Conservation (phyloP, 1,139 yeast genomes). For the Oligophagozyma castellii region DNA sequence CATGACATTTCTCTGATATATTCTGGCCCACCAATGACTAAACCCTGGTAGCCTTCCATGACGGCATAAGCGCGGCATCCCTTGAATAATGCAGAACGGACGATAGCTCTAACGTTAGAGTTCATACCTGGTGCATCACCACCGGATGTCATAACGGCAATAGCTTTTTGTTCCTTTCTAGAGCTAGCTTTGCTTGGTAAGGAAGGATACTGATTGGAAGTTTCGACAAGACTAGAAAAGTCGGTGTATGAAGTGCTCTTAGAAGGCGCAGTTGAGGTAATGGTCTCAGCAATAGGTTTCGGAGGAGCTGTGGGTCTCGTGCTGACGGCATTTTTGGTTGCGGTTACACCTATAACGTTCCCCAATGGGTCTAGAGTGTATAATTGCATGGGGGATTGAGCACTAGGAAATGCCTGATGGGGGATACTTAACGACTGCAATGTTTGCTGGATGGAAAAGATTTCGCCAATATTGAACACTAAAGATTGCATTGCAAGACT, state of each 20-base stretch:
- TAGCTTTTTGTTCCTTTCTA: constrained; percentile 22
- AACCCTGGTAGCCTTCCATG: constrained; percentile 90
- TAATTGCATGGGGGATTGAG: constrained; percentile 51
- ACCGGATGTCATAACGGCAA: constrained; percentile 96
- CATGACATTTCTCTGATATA: constrained; percentile 67
- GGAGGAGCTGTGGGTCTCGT: constrained; percentile 30
- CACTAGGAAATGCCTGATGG: constrained; percentile 37
- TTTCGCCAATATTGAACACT: constrained; percentile 24
- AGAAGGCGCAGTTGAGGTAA: constrained; percentile 13
- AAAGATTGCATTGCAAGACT: constrained; percentile 22
- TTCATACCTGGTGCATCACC: constrained; percentile 99
- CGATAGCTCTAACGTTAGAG: constrained; percentile 76
- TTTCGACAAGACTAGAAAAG: constrained; percentile 11
- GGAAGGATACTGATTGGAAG: constrained; percentile 12
- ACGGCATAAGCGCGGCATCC: constrained; percentile 95
- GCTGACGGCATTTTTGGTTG: constrained; percentile 43
- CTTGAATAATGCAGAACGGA: constrained; percentile 71
- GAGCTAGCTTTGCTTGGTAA: constrained; percentile 9
- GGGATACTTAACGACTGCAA: constrained; percentile 14
- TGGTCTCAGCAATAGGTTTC: constrained; percentile 4
- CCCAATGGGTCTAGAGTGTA: constrained; percentile 47
- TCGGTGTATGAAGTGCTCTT: constrained; percentile 19
- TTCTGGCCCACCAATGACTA: constrained; percentile 63
- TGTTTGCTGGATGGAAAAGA: constrained; percentile 19
- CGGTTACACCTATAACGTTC: constrained; percentile 51